These are phyloP conservation scores for Clarireedia monteithiana DNA, from an alignment of 2,329 filamentous ascomycete species.

Conservation along the genomic window DNA sequence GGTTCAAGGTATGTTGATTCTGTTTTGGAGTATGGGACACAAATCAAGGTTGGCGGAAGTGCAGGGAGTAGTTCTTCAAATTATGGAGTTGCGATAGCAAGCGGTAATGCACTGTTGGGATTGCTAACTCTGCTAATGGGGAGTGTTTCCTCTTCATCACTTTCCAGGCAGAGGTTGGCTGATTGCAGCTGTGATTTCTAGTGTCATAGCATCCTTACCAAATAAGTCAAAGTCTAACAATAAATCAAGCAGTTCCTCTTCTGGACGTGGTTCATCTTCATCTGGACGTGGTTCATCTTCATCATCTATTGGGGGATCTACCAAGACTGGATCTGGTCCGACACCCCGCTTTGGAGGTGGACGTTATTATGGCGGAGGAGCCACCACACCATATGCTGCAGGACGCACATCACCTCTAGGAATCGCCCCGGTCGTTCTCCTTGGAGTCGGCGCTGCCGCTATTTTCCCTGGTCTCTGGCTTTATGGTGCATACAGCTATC, in stretches of 20 bases:
- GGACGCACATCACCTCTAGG: slow-evolving; percentile 42
- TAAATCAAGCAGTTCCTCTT: slow-evolving; percentile 8
- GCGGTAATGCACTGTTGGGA: not conserved
- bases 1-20: slow-evolving; percentile 24
- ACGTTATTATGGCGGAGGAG: slow-evolving; percentile 59
- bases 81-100: not conserved
- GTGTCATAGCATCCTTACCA: not conserved
- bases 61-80: slow-evolving; percentile 16
- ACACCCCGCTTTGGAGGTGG: slow-evolving; percentile 53
- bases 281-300: slow-evolving; percentile 20
- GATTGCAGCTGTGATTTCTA: no score
- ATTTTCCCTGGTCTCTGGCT: slow-evolving; percentile 51
- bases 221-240: not conserved
- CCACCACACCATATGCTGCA: slow-evolving; percentile 49
- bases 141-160: not conserved
- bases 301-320: slow-evolving; percentile 39
- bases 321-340: slow-evolving; percentile 50
- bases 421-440: slow-evolving; percentile 41
- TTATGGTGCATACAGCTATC: slow-evolving; percentile 53
- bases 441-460: slow-evolving; percentile 41
- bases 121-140: not conserved
- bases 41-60: not conserved
- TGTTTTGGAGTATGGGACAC: slow-evolving; percentile 4
- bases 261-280: slow-evolving; percentile 7
- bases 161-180: no score